A percentile compares a stretch with the other conserved stretches of the same genome.
These are phyloP conservation scores for Bertia moriformis DNA, from an alignment of 2,329 filamentous ascomycete genomes.

Conservation along the genomic window DNA sequence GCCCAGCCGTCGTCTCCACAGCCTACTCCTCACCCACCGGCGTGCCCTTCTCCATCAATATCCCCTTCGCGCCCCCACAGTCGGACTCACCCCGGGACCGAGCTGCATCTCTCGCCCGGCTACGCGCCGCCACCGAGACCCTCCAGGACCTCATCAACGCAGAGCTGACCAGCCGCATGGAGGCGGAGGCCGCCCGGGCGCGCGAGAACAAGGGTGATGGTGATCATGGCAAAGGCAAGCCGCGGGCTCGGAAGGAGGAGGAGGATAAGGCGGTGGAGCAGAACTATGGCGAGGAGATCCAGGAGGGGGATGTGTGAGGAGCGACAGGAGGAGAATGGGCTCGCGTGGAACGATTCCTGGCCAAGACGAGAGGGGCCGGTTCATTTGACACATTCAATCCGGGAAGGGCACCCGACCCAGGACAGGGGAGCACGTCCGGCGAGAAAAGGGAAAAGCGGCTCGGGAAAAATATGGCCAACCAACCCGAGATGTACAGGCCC, in stretches of 20 bases:
- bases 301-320: conserved; percentile 37
- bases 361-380: too few relatives aligned
- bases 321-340: neutral
- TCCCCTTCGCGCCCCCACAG: conserved; percentile 9
- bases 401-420: too few relatives aligned
- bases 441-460: conserved; percentile 2
- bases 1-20: conserved; percentile 21
- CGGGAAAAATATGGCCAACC: conserved; percentile 4
- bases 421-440: too few relatives aligned
- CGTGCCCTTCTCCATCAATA: conserved; percentile 26
- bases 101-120: conserved; percentile 39
- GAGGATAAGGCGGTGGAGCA: conserved; percentile 54
- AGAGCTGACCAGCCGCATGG: conserved; percentile 62
- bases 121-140: conserved; percentile 38
- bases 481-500: conserved; percentile 9
- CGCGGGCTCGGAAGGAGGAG: conserved; percentile 25
- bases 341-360: neutral
- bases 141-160: conserved; percentile 57
- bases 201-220: conserved; percentile 43
- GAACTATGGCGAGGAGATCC: conserved; percentile 73
- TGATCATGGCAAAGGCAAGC: conserved; percentile 14
- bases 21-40: conserved; percentile 37
- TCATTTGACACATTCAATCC: too few relatives aligned
- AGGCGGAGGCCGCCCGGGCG: too few relatives aligned
- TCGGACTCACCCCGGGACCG: conserved; percentile 28